These are phyloP conservation scores for Fraxinus albicans DNA, from an alignment of 305 asterid genomes.

Conservation along the genomic window DNA sequence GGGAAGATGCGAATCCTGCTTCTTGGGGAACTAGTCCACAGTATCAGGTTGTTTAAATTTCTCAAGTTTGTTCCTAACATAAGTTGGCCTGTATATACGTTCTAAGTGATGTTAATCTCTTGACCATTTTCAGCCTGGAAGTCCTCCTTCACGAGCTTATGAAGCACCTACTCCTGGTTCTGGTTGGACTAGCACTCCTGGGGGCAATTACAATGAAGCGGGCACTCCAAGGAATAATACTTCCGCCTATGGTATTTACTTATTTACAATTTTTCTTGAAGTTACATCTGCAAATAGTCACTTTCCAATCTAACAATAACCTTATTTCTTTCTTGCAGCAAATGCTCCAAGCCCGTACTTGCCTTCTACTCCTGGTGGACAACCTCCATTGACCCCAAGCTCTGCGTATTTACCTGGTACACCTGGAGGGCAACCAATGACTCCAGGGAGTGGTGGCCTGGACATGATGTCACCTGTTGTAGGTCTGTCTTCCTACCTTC, in stretches of 20 bases:
- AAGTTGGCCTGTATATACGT: background rate
- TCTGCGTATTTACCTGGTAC: slow-evolving; percentile 97
- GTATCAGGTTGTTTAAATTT: slow-evolving; percentile 58
- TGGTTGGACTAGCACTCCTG: slow-evolving; percentile 70
- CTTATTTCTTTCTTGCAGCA: slow-evolving; percentile 43
- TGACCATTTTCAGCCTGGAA: slow-evolving; percentile 65
- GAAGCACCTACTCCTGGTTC: slow-evolving; percentile 99
- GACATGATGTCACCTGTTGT: slow-evolving; percentile 95
- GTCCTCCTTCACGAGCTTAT: slow-evolving; percentile 81
- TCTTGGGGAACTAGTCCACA: slow-evolving; percentile 98
- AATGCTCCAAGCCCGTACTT: slow-evolving; percentile 98
- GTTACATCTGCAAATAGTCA: background rate
- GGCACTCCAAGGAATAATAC: slow-evolving; percentile 88
- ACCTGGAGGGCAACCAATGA: slow-evolving; percentile 99
- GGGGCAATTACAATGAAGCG: slow-evolving; percentile 70
- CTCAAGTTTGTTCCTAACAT: background rate
- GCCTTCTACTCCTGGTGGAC: slow-evolving; percentile 98
- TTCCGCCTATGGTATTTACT: slow-evolving; percentile 71
- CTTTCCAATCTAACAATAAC: background rate
- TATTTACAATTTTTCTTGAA: slow-evolving; percentile 5
- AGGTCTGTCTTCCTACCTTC: slow-evolving; percentile 46
- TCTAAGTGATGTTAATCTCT: background rate
- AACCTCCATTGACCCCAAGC: slow-evolving; percentile 98
- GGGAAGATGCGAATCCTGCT: slow-evolving; percentile 98
- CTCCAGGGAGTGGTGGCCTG: slow-evolving; percentile 95